Evolutionary conservation across 139 green algal species (phyloP).

Genomic region (Volvox africanus): DNA sequence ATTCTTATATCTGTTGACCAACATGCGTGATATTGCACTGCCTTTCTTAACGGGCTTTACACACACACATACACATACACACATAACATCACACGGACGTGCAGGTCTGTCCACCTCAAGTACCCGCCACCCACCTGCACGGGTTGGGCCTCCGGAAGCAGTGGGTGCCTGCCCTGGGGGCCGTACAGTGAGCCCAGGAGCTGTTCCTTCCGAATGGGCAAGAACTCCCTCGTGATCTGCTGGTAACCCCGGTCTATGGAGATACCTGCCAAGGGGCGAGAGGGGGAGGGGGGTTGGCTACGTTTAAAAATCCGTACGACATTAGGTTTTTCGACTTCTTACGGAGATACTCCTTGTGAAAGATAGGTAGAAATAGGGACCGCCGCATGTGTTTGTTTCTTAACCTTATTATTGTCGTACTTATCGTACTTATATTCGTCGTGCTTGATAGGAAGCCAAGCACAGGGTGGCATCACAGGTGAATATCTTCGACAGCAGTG

Average conservation of each 20-base stretch:
- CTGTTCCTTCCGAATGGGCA: slow-evolving; percentile 60
- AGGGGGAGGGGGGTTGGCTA: background rate
- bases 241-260: slow-evolving; percentile 67
- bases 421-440: background rate
- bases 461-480: too few species aligned
- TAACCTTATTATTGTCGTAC: background rate
- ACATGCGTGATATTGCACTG: too few species aligned
- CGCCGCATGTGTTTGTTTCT: background rate
- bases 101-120: too few species aligned
- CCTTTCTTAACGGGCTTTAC: too few species aligned
- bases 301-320: background rate
- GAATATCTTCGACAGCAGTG: background rate
- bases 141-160: slow-evolving; percentile 51
- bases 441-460: too few species aligned
- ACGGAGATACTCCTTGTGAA: background rate
- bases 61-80: too few species aligned
- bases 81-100: too few species aligned
- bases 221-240: slow-evolving; percentile 68
- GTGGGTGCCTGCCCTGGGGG: slow-evolving; percentile 38
- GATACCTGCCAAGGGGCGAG: slow-evolving; percentile 10
- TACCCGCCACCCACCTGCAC: background rate
- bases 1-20: background rate
- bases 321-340: background rate
- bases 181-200: slow-evolving; percentile 48
- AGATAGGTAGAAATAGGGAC: background rate